Evolutionary conservation across 345 rosid species (phyloP).

Genomic region (Sapria himalayana): DNA sequence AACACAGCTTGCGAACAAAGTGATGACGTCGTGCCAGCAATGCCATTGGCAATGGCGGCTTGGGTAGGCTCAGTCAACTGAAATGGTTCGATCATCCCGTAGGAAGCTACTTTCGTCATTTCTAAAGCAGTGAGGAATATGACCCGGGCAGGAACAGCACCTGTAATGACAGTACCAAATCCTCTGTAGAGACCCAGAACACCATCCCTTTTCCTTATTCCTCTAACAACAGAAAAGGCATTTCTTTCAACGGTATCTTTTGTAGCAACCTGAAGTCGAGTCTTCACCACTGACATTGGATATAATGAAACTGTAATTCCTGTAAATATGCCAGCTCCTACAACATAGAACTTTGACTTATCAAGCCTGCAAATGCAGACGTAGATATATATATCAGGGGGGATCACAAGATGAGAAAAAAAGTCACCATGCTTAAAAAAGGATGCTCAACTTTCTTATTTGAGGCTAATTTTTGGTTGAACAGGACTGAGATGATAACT

Average conservation of each 20-base stretch:
- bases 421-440: too few relatives aligned
- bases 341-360: conserved; percentile 68
- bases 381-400: neutral
- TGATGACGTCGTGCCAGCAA: conserved; percentile 86
- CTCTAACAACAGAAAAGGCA: conserved; percentile 58
- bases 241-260: conserved; percentile 53
- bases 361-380: conserved; percentile 49
- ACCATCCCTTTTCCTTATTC: conserved; percentile 60
- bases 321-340: conserved; percentile 91
- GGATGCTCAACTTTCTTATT: too few relatives aligned
- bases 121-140: conserved; percentile 76
- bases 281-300: conserved; percentile 79
- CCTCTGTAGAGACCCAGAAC: conserved; percentile 92
- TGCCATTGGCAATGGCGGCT: conserved; percentile 86
- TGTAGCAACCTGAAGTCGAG: conserved; percentile 90
- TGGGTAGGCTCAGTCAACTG: conserved; percentile 52
- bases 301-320: conserved; percentile 81
- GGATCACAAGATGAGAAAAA: too few relatives aligned
- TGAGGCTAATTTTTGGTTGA: too few relatives aligned
- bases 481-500: too few relatives aligned
- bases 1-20: conserved; percentile 71
- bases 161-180: conserved; percentile 88
- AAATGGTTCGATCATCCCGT: conserved; percentile 43
- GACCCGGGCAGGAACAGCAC: conserved; percentile 86
- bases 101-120: conserved; percentile 67